Conservation (phyloP, 2,329 filamentous ascomycete genomes). For the Fusarium camptoceras region DNA sequence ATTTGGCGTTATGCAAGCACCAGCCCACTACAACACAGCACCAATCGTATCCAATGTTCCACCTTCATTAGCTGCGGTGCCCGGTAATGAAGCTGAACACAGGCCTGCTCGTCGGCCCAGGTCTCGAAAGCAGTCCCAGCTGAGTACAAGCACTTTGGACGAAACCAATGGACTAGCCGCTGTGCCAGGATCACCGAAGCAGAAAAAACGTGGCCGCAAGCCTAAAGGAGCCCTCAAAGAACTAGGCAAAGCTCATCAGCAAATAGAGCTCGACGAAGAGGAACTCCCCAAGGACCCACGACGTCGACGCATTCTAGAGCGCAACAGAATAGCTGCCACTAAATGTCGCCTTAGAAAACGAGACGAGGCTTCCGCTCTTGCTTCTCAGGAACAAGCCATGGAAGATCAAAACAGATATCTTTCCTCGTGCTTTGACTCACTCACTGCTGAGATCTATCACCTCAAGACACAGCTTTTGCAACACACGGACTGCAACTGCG, state of each 20-base stretch:
- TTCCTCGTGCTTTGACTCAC: slow-evolving; percentile 42
- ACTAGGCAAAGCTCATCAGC: slow-evolving; percentile 3
- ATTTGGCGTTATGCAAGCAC: slow-evolving; percentile 33
- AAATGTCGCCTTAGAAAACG: slow-evolving; percentile 50
- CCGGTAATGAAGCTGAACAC: slow-evolving; percentile 24
- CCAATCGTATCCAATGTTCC: slow-evolving; percentile 10
- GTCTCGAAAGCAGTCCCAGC: slow-evolving; percentile 25
- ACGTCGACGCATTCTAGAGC: slow-evolving; percentile 47
- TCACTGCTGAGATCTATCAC: slow-evolving; percentile 47
- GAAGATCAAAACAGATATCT: slow-evolving; percentile 49
- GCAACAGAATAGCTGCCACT: slow-evolving; percentile 50
- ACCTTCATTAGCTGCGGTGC: slow-evolving; percentile 11
- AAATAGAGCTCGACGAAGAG: slow-evolving; percentile 40
- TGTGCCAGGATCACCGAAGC: slow-evolving; percentile 18
- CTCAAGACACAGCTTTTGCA: slow-evolving; percentile 49
- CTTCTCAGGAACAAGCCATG: slow-evolving; percentile 45
- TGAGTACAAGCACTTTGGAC: slow-evolving; percentile 21
- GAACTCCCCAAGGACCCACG: slow-evolving; percentile 41
- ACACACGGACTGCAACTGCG: slow-evolving; percentile 49
- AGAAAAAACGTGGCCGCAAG: slow-evolving; percentile 46
- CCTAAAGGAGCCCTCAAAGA: slow-evolving; percentile 38
- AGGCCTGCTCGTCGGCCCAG: slow-evolving; percentile 19
- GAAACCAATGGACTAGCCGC: neutral
- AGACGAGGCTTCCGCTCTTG: slow-evolving; percentile 48
- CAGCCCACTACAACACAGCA: slow-evolving; percentile 24